Base-by-base conservation (phyloP, 129 eudicot species). In the Tagetes patula region DNA sequence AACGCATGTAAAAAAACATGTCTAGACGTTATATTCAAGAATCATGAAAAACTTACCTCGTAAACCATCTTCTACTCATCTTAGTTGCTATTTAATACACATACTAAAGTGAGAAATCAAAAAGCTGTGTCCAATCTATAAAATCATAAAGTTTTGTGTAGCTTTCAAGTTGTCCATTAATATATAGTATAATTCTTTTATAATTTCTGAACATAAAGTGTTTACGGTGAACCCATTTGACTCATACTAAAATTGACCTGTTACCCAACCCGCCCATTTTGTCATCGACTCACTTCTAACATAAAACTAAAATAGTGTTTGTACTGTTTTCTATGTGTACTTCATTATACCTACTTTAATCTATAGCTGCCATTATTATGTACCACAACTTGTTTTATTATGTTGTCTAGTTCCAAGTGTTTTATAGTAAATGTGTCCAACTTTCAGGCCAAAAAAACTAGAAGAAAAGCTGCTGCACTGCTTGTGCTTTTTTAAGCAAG, bases 321-420 rank as follows among this genome's bases (percentile, higher is more conserved):
- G 30, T 9, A 36, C 45, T 61, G 31, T 61, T 12, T 27, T 5
- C 1, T 11, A 36, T 11, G 67, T 10, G 13, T 12, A 36, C 66
- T 61, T 34, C 43, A 61, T 11, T 61, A 34, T 60, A 36, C 40
- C 45, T n/a, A 3, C 30, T 37, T 62, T 36, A 31, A 36, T 46
- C 46, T 36, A 62, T 37, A 12, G 67, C 34, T 64, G 48, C 49
- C 33, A 60, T 33, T 60, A 33, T 60, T 34, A 60, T 60, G 66
- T 33, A 11, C 66, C 20, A 20, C 27, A 20, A 20, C 27, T 20
- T 20, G 27, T 20, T 20, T 20, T 20, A 20, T 20, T 20, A 20
- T 20, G 27, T 20, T 0, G 27, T 38, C 32, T 38, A 64, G 12
- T 39, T 63, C 68, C 46, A 9, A 11, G n/a, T 12, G 11, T 63